Evolutionary conservation across 2,329 filamentous ascomycete genomes (phyloP).

Genomic region (Periconia sp.): DNA sequence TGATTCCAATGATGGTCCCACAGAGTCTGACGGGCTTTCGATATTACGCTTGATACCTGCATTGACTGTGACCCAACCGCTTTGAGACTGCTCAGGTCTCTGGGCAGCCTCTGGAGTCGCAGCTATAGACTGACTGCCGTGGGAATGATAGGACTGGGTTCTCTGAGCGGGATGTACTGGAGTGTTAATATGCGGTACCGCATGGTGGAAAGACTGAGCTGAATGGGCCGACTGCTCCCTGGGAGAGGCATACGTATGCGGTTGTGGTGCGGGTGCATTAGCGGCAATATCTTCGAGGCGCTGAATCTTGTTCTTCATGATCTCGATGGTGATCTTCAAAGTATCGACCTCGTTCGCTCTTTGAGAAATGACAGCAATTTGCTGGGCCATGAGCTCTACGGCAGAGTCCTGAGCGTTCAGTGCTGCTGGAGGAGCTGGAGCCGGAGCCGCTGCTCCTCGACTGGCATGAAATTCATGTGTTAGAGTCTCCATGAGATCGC

Average conservation of each 20-base stretch:
- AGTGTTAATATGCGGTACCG: slow-evolving; percentile 20
- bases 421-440: slow-evolving; percentile 7
- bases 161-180: slow-evolving; percentile 22
- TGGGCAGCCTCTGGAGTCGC: slow-evolving; percentile 26
- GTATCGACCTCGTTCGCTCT: slow-evolving; percentile 55
- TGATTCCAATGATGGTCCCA: slow-evolving; percentile 42
- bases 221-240: slow-evolving; percentile 21
- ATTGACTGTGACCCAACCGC: slow-evolving; percentile 54
- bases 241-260: slow-evolving; percentile 12
- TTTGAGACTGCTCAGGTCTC: slow-evolving; percentile 25
- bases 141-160: slow-evolving; percentile 18
- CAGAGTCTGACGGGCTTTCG: slow-evolving; percentile 33
- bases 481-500: slow-evolving; percentile 44
- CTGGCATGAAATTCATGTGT: slow-evolving; percentile 30
- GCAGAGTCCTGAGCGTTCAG: slow-evolving; percentile 42
- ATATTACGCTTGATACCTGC: slow-evolving; percentile 48
- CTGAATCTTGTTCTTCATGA: slow-evolving; percentile 55
- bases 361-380: slow-evolving; percentile 47
- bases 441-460: slow-evolving; percentile 7
- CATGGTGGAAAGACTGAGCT: slow-evolving; percentile 16
- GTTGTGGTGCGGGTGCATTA: slow-evolving; percentile 11
- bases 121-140: slow-evolving; percentile 16
- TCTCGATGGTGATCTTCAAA: slow-evolving; percentile 54
- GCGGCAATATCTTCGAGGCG: slow-evolving; percentile 42
- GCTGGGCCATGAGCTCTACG: slow-evolving; percentile 53